phyloP scores from a whole-genome alignment of 2,329 filamentous ascomycete genomes.

The Gyromitra esculenta region DNA sequence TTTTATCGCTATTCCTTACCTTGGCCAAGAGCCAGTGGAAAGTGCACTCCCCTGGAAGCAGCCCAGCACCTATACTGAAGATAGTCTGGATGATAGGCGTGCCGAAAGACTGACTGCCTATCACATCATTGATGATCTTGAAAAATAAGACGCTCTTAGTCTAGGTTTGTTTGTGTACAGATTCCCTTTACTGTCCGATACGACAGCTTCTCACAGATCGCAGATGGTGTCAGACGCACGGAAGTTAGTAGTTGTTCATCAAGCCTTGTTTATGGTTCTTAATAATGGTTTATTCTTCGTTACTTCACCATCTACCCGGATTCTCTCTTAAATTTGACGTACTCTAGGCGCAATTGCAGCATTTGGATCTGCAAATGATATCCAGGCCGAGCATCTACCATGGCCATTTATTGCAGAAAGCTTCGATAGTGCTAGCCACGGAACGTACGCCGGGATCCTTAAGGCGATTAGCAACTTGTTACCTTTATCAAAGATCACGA shows the following conservation, averaged over 20 bases:
- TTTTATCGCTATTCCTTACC: slow-evolving; percentile 25
- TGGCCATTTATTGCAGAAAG: background rate
- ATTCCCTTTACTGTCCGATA: background rate
- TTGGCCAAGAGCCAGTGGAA: slow-evolving; percentile 2
- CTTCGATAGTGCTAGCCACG: background rate
- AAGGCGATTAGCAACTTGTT: too few relatives aligned
- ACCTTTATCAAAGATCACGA: too few relatives aligned
- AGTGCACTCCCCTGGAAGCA: background rate
- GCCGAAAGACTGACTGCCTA: slow-evolving; percentile 3
- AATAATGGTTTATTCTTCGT: slow-evolving; percentile 5
- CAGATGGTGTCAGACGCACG: background rate
- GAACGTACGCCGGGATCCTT: background rate
- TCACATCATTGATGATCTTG: slow-evolving; percentile 11
- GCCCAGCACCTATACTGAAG: background rate
- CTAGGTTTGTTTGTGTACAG: slow-evolving; percentile 19
- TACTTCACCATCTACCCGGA: background rate
- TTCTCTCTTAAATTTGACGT: background rate
- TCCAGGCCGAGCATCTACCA: background rate
- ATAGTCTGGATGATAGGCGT: background rate
- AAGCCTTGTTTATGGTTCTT: slow-evolving; percentile 23
- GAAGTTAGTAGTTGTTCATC: slow-evolving; percentile 21
- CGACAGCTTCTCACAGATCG: background rate
- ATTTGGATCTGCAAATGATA: background rate
- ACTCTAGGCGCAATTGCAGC: background rate
- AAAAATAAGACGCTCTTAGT: background rate